Conservation (phyloP, 1,284 basidiomycete species). For the Apiotrichum domesticum region DNA sequence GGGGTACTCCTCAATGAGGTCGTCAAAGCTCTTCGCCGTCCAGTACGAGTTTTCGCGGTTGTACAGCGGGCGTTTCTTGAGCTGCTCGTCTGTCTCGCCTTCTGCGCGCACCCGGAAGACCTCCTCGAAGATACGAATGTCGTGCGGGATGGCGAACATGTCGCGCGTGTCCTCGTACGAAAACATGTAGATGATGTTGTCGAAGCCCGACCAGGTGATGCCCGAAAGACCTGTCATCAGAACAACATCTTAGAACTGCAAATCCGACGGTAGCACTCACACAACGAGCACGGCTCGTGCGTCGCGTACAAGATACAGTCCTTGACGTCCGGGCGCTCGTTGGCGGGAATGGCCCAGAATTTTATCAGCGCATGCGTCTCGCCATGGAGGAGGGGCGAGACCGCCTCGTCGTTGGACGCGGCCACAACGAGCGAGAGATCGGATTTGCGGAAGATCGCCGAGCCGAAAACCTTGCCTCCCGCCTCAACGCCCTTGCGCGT, state of each 20-base stretch:
- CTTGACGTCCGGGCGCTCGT: conserved; percentile 14
- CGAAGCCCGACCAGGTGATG: conserved; percentile 33
- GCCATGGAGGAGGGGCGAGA: conserved; percentile 27
- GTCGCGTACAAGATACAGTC: conserved; percentile 33
- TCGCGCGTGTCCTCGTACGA: conserved; percentile 29
- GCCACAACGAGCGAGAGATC: conserved; percentile 25
- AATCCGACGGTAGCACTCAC: conserved; percentile 11
- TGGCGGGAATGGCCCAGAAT: conserved; percentile 21
- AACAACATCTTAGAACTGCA: neutral
- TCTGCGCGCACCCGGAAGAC: conserved; percentile 23
- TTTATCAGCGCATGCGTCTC: conserved; percentile 30
- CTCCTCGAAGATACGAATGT: conserved; percentile 29
- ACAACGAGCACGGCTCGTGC: conserved; percentile 33
- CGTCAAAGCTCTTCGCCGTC: conserved; percentile 18
- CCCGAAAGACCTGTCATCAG: conserved; percentile 24
- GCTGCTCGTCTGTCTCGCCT: conserved; percentile 12
- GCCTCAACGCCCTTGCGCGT: conserved; percentile 20
- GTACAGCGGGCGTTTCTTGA: conserved; percentile 21
- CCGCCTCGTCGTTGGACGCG: conserved; percentile 26
- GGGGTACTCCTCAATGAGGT: conserved; percentile 18
- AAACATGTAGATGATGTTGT: conserved; percentile 29
- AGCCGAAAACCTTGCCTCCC: conserved; percentile 31
- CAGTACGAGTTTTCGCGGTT: conserved; percentile 27
- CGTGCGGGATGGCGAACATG: conserved; percentile 29
- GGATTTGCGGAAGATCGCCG: conserved; percentile 30